A percentile compares a stretch with the other conserved stretches of the same genome.
Evolutionary conservation across 768 basidiomycete species (phyloP).

Genomic region (Tremella yokohamensis): DNA sequence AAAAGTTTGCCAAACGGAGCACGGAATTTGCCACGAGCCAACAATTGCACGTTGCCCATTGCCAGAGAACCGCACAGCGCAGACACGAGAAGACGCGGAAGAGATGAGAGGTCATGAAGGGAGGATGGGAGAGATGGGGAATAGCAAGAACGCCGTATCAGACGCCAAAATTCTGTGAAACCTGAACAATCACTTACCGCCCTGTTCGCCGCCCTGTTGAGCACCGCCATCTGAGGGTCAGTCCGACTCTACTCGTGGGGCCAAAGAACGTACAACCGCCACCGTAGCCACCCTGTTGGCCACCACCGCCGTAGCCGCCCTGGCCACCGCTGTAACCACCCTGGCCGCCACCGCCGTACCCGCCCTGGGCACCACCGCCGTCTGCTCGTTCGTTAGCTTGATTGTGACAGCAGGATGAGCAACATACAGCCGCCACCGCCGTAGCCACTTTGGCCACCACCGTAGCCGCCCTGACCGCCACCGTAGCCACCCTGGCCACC

Average conservation of each 20-base stretch:
- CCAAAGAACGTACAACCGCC: slow-evolving; percentile 1
- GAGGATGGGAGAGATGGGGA: background rate
- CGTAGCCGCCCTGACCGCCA: slow-evolving; percentile 40
- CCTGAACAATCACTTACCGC: slow-evolving; percentile 1
- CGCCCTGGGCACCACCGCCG: slow-evolving; percentile 36
- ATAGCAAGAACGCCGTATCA: background rate
- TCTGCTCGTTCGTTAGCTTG: slow-evolving; percentile 9
- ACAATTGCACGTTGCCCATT: background rate
- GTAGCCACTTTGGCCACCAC: slow-evolving; percentile 24
- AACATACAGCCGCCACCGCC: slow-evolving; percentile 33
- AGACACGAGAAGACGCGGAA: too few species aligned
- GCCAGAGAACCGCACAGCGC: background rate
- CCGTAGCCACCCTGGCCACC: slow-evolving; percentile 33
- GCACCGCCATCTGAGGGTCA: slow-evolving; percentile 9
- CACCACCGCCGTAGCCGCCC: slow-evolving; percentile 8
- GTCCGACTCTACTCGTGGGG: background rate
- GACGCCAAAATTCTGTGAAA: background rate
- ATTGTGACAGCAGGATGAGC: slow-evolving; percentile 16
- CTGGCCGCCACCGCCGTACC: slow-evolving; percentile 39
- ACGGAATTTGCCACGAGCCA: background rate
- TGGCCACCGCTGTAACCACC: slow-evolving; percentile 12
- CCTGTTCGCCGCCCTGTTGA: slow-evolving; percentile 16
- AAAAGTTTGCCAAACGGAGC: too few species aligned
- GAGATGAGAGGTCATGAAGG: too few species aligned
- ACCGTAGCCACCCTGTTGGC: slow-evolving; percentile 14